phyloP scores from a whole-genome alignment of 2,329 filamentous ascomycete genomes.

The Colletotrichum theobromicola region DNA sequence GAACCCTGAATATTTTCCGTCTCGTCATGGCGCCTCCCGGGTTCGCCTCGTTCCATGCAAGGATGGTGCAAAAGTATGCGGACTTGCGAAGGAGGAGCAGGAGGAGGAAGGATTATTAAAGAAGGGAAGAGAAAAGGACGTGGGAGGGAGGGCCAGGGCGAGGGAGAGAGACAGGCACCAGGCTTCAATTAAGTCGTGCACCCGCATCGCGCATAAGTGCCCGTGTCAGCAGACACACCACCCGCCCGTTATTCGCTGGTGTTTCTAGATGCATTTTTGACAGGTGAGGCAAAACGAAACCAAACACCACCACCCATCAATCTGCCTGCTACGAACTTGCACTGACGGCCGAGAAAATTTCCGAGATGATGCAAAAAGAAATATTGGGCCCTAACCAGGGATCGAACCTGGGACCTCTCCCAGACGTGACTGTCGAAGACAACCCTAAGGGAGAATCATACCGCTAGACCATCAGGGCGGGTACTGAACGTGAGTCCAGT shows the following conservation, averaged over 20 bases:
- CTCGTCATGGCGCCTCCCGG: not conserved
- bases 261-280: not conserved
- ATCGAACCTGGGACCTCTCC: slow-evolving; percentile 23
- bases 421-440: not conserved
- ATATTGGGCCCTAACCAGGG: slow-evolving; percentile 19
- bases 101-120: not conserved
- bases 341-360: not conserved
- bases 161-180: not conserved
- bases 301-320: not conserved
- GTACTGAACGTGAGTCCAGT: not conserved
- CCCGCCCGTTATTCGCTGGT: not conserved
- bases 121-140: not conserved
- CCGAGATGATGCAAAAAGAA: not conserved
- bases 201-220: not conserved
- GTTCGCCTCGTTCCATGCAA: not conserved
- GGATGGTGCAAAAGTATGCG: not conserved
- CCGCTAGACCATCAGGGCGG: slow-evolving; percentile 22
- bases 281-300: not conserved
- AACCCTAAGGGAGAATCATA: slow-evolving; percentile 23
- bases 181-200: not conserved
- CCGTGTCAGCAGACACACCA: not conserved
- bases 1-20: not conserved
- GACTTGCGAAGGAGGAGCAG: not conserved
- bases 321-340: not conserved
- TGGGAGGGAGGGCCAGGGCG: not conserved